Evolutionary conservation across 2,329 filamentous ascomycete species (phyloP).

Genomic region (Scortechinia acanthostroma): DNA sequence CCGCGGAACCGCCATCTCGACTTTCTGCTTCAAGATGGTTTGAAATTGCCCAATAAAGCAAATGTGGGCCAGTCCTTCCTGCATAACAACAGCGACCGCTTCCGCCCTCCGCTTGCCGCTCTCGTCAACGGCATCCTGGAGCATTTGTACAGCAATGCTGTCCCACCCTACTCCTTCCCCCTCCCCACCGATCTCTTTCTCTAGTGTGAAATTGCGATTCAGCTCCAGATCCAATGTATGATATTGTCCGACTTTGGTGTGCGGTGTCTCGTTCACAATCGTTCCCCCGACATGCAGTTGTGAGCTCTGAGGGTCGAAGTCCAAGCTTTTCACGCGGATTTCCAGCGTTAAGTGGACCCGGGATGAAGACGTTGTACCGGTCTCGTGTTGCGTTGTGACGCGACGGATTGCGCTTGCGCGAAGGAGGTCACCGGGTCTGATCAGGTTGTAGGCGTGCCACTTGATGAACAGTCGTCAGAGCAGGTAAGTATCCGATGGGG

Average conservation of each 20-base stretch:
- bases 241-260: slow-evolving; percentile 59
- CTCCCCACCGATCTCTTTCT: slow-evolving; percentile 60
- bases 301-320: slow-evolving; percentile 63
- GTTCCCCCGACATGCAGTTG: slow-evolving; percentile 64
- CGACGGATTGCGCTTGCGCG: slow-evolving; percentile 61
- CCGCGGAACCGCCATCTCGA: slow-evolving; percentile 37
- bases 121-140: slow-evolving; percentile 73
- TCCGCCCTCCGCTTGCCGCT: slow-evolving; percentile 57
- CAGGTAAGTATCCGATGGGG: slow-evolving; percentile 2
- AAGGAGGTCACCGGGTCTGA: slow-evolving; percentile 56
- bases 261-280: slow-evolving; percentile 59
- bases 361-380: slow-evolving; percentile 53
- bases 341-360: slow-evolving; percentile 59
- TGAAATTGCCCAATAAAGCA: slow-evolving; percentile 76
- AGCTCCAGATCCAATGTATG: slow-evolving; percentile 80
- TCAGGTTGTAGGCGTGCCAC: slow-evolving; percentile 73
- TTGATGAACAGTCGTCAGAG: no score
- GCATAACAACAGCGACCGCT: slow-evolving; percentile 79
- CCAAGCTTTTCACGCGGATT: slow-evolving; percentile 57
- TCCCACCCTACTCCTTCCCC: slow-evolving; percentile 54
- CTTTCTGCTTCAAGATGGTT: slow-evolving; percentile 64
- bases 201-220: slow-evolving; percentile 77
- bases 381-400: slow-evolving; percentile 42
- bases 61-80: slow-evolving; percentile 78
- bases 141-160: slow-evolving; percentile 71